Base-by-base conservation (phyloP, 257 asterid species). In the Nicotiana attenuata region DNA sequence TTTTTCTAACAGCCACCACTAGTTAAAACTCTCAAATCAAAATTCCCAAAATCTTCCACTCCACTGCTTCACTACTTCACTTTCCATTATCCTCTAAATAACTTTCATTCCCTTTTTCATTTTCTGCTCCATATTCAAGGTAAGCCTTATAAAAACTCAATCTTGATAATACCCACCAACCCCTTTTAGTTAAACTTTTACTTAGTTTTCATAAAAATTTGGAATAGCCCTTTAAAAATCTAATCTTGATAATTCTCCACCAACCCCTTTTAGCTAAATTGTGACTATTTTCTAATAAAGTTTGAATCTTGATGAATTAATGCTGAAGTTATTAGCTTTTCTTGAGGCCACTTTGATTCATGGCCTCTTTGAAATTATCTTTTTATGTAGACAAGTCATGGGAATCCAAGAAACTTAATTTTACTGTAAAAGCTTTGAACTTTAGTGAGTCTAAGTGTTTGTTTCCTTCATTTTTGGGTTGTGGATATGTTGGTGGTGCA, bases 291-390 rank as follows among this genome's bases (percentile, higher is more conserved):
- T 73, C 7, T 47, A 24, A 24, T 24, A 15, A 24, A 73, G 0
- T 47, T 24, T 7, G 14, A 73, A 47, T 73, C 61, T 73, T 50
- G 8, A 65, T 82, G 64, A 41, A 24, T 78, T 76, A 75, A 82
- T 66, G 81, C 67, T 56, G 65, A n/a, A 31, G 20, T 26, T 65
- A 45, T 14, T 55, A 80, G 20, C 16, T 82, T 41, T 68, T 57
- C 11, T 15, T 29, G 67, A 75, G 85, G 69, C 79, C 78, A 45
- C 19, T 19, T 78, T 59, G 56, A 20, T 71, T 64, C 57, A 92
- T 92, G 98, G 92, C 97, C 87, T 89, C 94, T 85, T 86, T 93
- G 82, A 92, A 89, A 82, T 89, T 90, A 38, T 61, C 89, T 22
- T 65, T 89, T 65, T 85, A 87, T 80, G 61, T 91, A 16, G 96